Conservation (phyloP, 441 rosid genomes). For the Eruca vesicaria region DNA sequence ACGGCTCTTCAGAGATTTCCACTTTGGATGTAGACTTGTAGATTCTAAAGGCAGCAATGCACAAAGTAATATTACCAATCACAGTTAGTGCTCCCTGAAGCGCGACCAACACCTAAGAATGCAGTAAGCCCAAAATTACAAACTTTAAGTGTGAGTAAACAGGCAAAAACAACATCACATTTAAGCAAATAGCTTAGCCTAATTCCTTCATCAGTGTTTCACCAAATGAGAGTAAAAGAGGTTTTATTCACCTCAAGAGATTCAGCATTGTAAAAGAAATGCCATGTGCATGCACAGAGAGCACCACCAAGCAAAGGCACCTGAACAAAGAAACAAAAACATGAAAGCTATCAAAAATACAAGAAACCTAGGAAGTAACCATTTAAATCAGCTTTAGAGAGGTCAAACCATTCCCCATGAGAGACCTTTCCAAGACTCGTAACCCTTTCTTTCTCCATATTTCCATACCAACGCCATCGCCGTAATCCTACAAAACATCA, state of each 20-base stretch:
- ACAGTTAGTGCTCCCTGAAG: slow-evolving; percentile 84
- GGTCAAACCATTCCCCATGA: slow-evolving; percentile 90
- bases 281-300: slow-evolving; percentile 95
- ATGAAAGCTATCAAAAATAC: neutral
- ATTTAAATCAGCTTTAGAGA: neutral
- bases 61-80: slow-evolving; percentile 76
- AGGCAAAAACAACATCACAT: neutral
- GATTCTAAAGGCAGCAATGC: slow-evolving; percentile 79
- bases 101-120: slow-evolving; percentile 67
- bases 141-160: neutral
- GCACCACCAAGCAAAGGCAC: slow-evolving; percentile 97
- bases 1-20: slow-evolving; percentile 42
- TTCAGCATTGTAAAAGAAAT: slow-evolving; percentile 90
- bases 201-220: neutral
- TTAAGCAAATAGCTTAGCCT: neutral
- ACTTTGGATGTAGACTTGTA: slow-evolving; percentile 44
- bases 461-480: slow-evolving; percentile 95
- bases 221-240: neutral
- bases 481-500: slow-evolving; percentile 49
- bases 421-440: slow-evolving; percentile 90
- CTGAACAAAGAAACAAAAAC: slow-evolving; percentile 36
- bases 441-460: slow-evolving; percentile 83
- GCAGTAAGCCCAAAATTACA: slow-evolving; percentile 11
- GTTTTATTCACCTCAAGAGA: slow-evolving; percentile 70
- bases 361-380: neutral